Evolutionary conservation across 2,329 filamentous ascomycete genomes (phyloP).

Genomic region (Trichoderma oligosporum): DNA sequence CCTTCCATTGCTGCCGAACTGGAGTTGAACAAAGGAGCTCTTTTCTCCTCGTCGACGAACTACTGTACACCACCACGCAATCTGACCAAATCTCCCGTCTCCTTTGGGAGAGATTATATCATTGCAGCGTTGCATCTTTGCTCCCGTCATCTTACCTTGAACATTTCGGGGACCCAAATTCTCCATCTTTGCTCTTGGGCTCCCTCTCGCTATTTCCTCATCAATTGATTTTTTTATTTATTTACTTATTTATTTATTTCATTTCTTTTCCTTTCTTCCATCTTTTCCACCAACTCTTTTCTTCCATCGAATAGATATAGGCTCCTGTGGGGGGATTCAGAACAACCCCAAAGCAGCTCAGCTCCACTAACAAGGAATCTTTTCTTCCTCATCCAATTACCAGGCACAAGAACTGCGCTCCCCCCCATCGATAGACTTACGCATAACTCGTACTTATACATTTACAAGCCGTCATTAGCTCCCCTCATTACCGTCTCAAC

Average conservation of each 20-base stretch:
- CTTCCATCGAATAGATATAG: too few relatives aligned
- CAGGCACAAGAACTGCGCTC: too few relatives aligned
- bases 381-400: neutral
- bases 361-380: neutral
- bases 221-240: slow-evolving; percentile 4
- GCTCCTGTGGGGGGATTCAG: neutral
- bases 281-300: too few relatives aligned
- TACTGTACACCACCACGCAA: too few relatives aligned
- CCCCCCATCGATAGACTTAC: neutral
- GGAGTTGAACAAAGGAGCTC: too few relatives aligned
- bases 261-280: neutral
- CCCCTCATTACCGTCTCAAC: neutral
- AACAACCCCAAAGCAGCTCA: neutral
- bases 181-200: neutral
- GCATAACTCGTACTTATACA: neutral
- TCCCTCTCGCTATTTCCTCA: slow-evolving; percentile 13
- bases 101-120: neutral
- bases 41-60: too few relatives aligned
- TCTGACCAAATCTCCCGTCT: neutral
- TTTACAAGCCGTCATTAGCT: neutral
- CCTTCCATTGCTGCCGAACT: too few relatives aligned
- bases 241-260: too few relatives aligned
- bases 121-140: slow-evolving; percentile 8
- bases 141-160: neutral
- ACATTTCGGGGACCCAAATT: neutral